Conservation (phyloP, 352 stramenopile species). For the Phytophthora pistaciae region DNA sequence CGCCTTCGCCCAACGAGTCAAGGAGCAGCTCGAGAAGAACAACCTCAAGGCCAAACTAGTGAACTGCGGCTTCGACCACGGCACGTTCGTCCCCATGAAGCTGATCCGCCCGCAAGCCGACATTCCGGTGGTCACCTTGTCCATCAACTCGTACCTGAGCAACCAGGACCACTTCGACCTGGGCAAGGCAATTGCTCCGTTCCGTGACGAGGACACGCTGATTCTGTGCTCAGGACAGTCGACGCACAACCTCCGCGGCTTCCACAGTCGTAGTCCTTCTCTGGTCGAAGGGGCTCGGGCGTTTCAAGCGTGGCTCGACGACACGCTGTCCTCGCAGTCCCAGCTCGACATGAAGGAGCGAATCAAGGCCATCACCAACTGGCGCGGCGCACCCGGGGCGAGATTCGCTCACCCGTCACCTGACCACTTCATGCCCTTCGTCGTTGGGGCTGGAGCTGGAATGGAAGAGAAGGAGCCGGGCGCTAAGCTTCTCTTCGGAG, state of each 20-base stretch:
- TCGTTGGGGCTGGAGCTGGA: constrained; percentile 24
- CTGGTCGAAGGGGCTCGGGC: constrained; percentile 28
- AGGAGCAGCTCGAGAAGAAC: constrained; percentile 40
- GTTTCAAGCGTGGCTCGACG: constrained; percentile 45
- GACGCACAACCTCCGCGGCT: constrained; percentile 26
- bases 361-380: constrained; percentile 17
- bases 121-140: constrained; percentile 2
- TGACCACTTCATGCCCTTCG: constrained; percentile 31
- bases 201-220: constrained; percentile 67
- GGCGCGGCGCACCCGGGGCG: constrained; percentile 15
- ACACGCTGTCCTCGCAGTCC: constrained; percentile 27
- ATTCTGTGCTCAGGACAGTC: constrained; percentile 68
- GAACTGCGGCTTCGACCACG: constrained; percentile 88
- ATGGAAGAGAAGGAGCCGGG: constrained; percentile 27
- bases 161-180: constrained; percentile 48
- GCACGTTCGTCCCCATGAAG: constrained; percentile 89
- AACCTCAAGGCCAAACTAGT: constrained; percentile 48
- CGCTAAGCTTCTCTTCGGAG: constrained; percentile 21
- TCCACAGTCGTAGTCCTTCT: constrained; percentile 20
- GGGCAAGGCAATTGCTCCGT: constrained; percentile 48
- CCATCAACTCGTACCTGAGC: constrained; percentile 22
- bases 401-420: constrained; percentile 23
- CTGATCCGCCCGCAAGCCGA: constrained; percentile 2
- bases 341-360: constrained; percentile 25
- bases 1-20: constrained; percentile 64